Evolutionary conservation across 2,329 filamentous ascomycete species (phyloP), one percentile per base, ranked within the genome.

Genomic region (Neophaeococcomyces mojaviensis): DNA sequence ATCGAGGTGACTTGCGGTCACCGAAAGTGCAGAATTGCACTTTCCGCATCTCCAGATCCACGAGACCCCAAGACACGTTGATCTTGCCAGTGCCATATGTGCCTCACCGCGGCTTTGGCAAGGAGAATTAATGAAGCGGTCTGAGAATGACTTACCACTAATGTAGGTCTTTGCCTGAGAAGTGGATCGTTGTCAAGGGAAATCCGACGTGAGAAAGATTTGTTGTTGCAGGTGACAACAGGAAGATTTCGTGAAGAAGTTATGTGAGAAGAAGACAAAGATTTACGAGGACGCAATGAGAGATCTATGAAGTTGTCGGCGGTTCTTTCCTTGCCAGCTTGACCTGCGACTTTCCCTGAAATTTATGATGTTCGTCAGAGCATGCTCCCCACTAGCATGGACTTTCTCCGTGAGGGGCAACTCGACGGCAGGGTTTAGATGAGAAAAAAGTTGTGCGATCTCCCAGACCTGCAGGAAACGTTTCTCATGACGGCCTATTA

Each of bases 201-300:
- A 30, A 43, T 32, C 24, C 6, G 38, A 31, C 6, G 15, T 24
- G 37, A 15, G 24, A 39, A 24, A 5, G 22, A 15, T 28, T 28
- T 28, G 19, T 39, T 28, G 20, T 39, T 9, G 37, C 20, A 39
- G 20, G 20, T 13, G 37, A 39, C 35, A 20, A 38, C 62, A 58
- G 41, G 42, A 48, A 53, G 46, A 49, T 49, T 47, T 42, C 47
- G 47, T 18, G 37, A 39, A 10, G 20, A n/a, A 8, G 20, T 39
- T 7, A 19, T 5, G 7, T 39, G 37, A 26, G 26, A 24, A 9
- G 20, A 39, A 41, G 31, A 15, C 30, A 15, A 18, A 13, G 3
- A 26, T 18, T 12, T 15, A 4, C n/a, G 28, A 15, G 19, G 15
- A 31, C 39, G 31, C 9, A 5, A 37, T 38, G 20, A 20, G 26